Evolutionary conservation across 306 rosid species (phyloP).

Genomic region (Rosa persica): DNA sequence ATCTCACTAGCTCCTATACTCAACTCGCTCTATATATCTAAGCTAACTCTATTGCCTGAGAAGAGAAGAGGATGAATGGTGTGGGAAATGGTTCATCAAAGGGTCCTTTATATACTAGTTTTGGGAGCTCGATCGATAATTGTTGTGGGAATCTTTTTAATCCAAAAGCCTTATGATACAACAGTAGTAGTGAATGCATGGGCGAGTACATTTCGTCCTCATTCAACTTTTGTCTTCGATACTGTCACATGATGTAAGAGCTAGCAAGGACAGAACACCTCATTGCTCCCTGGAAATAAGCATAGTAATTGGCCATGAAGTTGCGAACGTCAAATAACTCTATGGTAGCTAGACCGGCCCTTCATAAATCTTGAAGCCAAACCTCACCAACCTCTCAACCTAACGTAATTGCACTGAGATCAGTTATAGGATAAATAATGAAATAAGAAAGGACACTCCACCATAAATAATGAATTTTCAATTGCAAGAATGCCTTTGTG

Average conservation of each 20-base stretch:
- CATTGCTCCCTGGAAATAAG: not conserved
- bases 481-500: not conserved
- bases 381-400: not conserved
- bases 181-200: not conserved
- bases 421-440: not conserved
- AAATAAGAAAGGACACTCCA: not conserved
- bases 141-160: not conserved
- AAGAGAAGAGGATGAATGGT: not conserved
- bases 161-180: not conserved
- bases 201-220: not conserved
- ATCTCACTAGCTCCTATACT: not conserved
- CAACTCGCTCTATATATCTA: not conserved
- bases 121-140: not conserved
- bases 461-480: not conserved
- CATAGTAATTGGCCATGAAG: not conserved
- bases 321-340: not conserved
- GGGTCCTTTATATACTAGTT: constrained; percentile 4
- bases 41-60: not conserved
- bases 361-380: not conserved
- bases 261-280: not conserved
- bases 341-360: not conserved
- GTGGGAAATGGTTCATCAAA: constrained; percentile 5
- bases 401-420: not conserved
- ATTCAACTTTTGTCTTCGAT: not conserved
- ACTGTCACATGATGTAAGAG: not conserved